These are phyloP conservation scores for Penicillium fuscoglaucum DNA, from an alignment of 2,329 filamentous ascomycete genomes.

Conservation along the genomic window DNA sequence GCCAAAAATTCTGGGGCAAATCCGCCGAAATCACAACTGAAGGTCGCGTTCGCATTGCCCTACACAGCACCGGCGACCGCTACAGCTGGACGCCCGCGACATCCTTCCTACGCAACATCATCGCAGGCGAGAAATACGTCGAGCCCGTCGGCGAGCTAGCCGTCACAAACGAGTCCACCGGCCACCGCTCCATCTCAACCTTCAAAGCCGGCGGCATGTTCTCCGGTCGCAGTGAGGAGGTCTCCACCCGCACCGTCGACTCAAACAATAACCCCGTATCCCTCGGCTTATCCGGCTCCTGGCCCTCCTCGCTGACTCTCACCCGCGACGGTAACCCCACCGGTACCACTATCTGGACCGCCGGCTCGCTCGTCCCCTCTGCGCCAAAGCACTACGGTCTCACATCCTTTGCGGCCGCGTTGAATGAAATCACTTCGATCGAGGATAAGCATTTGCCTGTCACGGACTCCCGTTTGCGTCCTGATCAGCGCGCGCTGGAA, in stretches of 20 bases:
- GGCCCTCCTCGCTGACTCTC: slow-evolving; percentile 73
- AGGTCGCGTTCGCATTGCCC: slow-evolving; percentile 74
- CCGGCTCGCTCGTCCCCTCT: slow-evolving; percentile 74
- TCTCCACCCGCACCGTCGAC: slow-evolving; percentile 72
- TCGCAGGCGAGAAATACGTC: slow-evolving; percentile 96
- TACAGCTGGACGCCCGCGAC: slow-evolving; percentile 90
- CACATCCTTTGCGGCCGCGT: slow-evolving; percentile 76
- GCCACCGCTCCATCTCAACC: slow-evolving; percentile 78
- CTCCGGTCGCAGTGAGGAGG: slow-evolving; percentile 88
- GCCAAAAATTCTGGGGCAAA: slow-evolving; percentile 99
- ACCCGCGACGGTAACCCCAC: slow-evolving; percentile 63
- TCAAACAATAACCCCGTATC: slow-evolving; percentile 65
- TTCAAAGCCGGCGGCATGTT: slow-evolving; percentile 98
- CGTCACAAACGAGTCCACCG: slow-evolving; percentile 78
- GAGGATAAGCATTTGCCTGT: slow-evolving; percentile 73
- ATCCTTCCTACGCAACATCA: slow-evolving; percentile 90
- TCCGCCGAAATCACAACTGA: slow-evolving; percentile 92
- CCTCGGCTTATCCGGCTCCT: slow-evolving; percentile 73
- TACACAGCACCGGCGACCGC: slow-evolving; percentile 74
- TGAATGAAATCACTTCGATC: slow-evolving; percentile 84
- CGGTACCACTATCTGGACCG: slow-evolving; percentile 74
- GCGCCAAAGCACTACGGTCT: slow-evolving; percentile 80
- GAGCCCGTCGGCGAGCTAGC: slow-evolving; percentile 92
- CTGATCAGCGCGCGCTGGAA: slow-evolving; percentile 85
- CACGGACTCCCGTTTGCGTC: slow-evolving; percentile 80